These are phyloP conservation scores for Buxus sempervirens DNA, from an alignment of 164 flowering plant genomes.

Conservation along the genomic window DNA sequence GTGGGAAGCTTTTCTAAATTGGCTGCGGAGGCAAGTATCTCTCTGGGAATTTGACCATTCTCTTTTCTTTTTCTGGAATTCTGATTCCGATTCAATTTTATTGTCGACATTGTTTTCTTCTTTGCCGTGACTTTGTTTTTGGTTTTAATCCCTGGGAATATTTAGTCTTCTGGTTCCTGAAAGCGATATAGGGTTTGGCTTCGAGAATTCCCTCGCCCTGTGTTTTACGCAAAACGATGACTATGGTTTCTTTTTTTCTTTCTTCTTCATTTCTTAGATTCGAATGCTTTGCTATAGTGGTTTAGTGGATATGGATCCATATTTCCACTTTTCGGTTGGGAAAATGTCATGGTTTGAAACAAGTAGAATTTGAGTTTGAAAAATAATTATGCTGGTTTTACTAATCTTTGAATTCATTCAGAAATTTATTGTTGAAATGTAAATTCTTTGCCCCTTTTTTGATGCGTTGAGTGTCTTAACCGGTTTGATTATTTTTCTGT, in stretches of 20 bases:
- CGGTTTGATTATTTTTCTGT: background rate
- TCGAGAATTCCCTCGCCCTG: too few species aligned
- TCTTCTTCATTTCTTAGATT: too few species aligned
- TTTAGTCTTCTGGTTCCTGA: background rate
- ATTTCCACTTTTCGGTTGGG: too few species aligned
- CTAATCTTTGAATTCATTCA: background rate
- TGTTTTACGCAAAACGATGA: too few species aligned
- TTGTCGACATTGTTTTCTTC: background rate
- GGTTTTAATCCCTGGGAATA: too few species aligned
- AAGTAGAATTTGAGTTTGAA: background rate
- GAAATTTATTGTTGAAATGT: background rate
- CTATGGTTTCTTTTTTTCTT: too few species aligned
- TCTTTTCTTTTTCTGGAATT: background rate
- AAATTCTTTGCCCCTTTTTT: background rate
- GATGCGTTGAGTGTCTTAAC: background rate
- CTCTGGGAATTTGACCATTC: background rate
- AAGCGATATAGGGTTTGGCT: too few species aligned
- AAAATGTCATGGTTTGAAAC: background rate
- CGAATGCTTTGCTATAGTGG: too few species aligned
- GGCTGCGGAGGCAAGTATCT: slow-evolving; percentile 44
- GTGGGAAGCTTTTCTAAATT: slow-evolving; percentile 54
- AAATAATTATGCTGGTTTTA: background rate
- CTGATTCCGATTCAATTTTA: background rate
- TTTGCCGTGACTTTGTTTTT: background rate
- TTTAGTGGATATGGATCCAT: too few species aligned